Evolutionary conservation across 768 basidiomycete genomes (phyloP).

Genomic region (Austroboletus eburneus): DNA sequence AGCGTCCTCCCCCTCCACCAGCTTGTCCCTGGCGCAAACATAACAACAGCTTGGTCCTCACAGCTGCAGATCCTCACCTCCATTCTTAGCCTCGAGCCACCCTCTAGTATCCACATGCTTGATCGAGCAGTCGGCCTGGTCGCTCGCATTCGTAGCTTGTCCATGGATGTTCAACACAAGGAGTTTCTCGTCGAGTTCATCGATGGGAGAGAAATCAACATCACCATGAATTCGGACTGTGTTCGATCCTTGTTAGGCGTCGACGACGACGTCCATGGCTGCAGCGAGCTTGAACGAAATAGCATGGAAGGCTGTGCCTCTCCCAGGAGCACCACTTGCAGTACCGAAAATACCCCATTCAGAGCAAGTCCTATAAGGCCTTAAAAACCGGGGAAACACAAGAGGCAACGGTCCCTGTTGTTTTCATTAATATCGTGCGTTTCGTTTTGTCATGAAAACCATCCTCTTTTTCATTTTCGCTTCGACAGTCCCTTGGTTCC

Average conservation of each 20-base stretch:
- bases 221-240: constrained; percentile 43
- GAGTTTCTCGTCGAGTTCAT: constrained; percentile 52
- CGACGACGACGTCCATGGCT: constrained; percentile 48
- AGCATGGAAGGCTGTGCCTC: constrained; percentile 30
- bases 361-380: constrained; percentile 22
- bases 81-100: constrained; percentile 50
- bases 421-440: constrained; percentile 63
- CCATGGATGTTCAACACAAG: constrained; percentile 50
- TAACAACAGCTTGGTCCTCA: constrained; percentile 51
- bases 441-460: background rate
- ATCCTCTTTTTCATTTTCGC: background rate
- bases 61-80: constrained; percentile 48
- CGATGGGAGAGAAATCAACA: constrained; percentile 50
- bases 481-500: constrained; percentile 26
- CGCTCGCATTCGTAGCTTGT: constrained; percentile 53
- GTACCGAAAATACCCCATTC: constrained; percentile 16
- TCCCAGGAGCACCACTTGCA: constrained; percentile 15
- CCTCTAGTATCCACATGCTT: constrained; percentile 49
- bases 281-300: constrained; percentile 34
- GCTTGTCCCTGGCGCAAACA: constrained; percentile 29
- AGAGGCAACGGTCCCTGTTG: constrained; percentile 67
- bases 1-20: constrained; percentile 33
- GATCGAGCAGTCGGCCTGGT: constrained; percentile 59
- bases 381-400: constrained; percentile 47
- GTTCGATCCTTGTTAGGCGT: constrained; percentile 47